phyloP scores from a whole-genome alignment of 176 grass and related monocot genomes.

The Rhipidocladum racemiflorum region DNA sequence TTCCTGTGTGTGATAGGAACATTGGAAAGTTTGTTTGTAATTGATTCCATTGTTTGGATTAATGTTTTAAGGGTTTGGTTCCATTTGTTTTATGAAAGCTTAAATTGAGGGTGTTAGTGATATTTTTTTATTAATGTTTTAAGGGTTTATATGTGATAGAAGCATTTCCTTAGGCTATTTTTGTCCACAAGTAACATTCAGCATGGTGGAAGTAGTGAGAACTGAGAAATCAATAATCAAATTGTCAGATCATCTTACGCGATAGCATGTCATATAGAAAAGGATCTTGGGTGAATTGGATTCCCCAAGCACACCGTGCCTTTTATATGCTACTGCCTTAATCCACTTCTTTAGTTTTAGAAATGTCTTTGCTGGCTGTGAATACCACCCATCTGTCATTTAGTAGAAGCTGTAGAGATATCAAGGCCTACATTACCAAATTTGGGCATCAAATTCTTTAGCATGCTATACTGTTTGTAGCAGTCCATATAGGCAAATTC shows the following conservation, averaged over 20 bases:
- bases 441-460: no score
- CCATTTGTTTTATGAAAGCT: neutral
- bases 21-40: neutral
- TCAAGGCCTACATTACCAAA: no score
- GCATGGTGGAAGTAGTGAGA: neutral
- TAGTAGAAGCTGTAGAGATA: no score
- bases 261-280: neutral
- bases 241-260: neutral
- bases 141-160: neutral
- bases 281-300: neutral
- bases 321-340: neutral
- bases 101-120: neutral
- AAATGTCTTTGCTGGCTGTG: neutral
- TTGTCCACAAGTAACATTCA: no score
- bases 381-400: neutral
- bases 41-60: neutral
- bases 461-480: no score
- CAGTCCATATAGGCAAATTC: no score
- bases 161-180: neutral
- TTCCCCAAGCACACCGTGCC: neutral
- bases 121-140: neutral
- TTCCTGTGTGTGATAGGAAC: neutral
- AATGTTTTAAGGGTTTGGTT: neutral
- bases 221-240: neutral
- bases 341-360: neutral